A percentile compares a stretch with the other conserved stretches of the same genome.
Evolutionary conservation across 768 basidiomycete genomes (phyloP).

Genomic region (Collybiopsis confluens): DNA sequence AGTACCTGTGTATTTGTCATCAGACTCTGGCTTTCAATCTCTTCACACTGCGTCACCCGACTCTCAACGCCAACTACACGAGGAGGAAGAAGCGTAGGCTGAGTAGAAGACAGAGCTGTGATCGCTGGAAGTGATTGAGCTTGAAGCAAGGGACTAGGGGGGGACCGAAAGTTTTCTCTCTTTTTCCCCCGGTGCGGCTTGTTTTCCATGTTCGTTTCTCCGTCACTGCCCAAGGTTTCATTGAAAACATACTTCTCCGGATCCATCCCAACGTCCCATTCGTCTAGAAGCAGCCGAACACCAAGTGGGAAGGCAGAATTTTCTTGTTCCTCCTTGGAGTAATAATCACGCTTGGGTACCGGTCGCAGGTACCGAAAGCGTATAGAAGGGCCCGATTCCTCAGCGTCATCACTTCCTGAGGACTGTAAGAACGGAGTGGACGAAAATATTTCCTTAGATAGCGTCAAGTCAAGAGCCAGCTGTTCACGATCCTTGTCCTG

Average conservation of each 20-base stretch:
- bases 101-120: neutral
- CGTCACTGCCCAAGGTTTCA: slow-evolving; percentile 46
- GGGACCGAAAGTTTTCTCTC: slow-evolving; percentile 7
- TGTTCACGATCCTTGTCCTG: slow-evolving; percentile 58
- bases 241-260: slow-evolving; percentile 45
- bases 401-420: slow-evolving; percentile 23
- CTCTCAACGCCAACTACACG: neutral
- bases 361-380: slow-evolving; percentile 64
- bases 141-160: neutral
- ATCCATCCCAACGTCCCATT: slow-evolving; percentile 60
- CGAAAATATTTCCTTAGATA: slow-evolving; percentile 58
- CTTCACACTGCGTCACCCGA: slow-evolving; percentile 4
- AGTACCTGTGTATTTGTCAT: slow-evolving; percentile 67
- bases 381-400: slow-evolving; percentile 24
- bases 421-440: slow-evolving; percentile 20
- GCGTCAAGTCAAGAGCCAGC: slow-evolving; percentile 55
- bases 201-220: neutral
- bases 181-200: neutral
- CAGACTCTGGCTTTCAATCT: slow-evolving; percentile 32
- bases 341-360: slow-evolving; percentile 25
- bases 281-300: slow-evolving; percentile 59
- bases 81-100: neutral
- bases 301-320: slow-evolving; percentile 39
- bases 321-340: slow-evolving; percentile 17
- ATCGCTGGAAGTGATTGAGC: slow-evolving; percentile 1